Base-by-base conservation (phyloP, 2,329 filamentous ascomycete genomes). In the Simplicillium aogashimaense region DNA sequence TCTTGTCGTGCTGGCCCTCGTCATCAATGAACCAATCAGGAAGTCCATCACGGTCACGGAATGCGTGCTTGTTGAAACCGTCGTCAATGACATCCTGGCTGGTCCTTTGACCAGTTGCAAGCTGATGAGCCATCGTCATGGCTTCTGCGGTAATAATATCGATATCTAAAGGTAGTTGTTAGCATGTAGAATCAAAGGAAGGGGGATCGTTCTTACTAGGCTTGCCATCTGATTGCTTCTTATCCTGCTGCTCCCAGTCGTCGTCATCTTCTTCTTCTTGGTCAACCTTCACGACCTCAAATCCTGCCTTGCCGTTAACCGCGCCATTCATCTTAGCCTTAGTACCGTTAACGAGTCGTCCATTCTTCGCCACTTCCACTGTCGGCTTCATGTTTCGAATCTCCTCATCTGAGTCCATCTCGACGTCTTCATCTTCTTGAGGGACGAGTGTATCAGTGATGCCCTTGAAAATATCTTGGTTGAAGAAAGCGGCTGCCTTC, bases 121-220 rank as follows among this genome's bases (percentile, higher is more conserved):
- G 81, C 55, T 87, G 78, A 49, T 97, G 92, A 1, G 92, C 94
- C 13, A 98, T 74, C 1, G 90, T 94, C 92, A 98, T 98, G 47
- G 94, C 92, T 69, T 98, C 92, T 5, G 88, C 92, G n/a, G 92
- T 98, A 55, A 97, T 94, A 54, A 98, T 97, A 59, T 97, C 88
- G 63, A 98, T 94, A 57, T 95, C 89, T 73, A 62, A 58, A 29
- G 40, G 20, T 20, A 17, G 41, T 35, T 18, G 40, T 54, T 50
- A 57, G 54, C 36, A 41, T 29, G 9, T 13, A 13, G 30, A 16
- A 31, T 16, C 7, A 12, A 12, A 8, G 2, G 25, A 28, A 36
- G 18, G 16, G 5, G n/a, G 8, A 29, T 13, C 34, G 14, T 37
- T 15, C 67, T 57, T 67, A 79, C 77, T 72, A 32, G 72, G 65